Conservation (phyloP, 2,329 filamentous ascomycete genomes). For the Fusarium albosuccineum region DNA sequence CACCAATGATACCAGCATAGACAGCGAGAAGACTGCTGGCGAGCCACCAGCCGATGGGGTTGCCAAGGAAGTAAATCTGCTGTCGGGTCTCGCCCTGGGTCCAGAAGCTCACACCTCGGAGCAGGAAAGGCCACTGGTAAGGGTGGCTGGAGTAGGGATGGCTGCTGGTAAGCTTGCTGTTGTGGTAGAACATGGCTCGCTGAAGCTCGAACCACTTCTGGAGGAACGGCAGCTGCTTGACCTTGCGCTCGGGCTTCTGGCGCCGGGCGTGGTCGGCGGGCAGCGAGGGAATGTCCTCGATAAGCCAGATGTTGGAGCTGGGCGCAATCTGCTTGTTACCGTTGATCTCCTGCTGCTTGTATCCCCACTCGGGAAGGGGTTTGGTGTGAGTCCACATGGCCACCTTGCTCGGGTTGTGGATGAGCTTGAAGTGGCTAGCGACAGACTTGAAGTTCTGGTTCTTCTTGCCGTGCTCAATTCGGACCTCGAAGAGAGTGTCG, state of each 20-base stretch:
- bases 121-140: conserved; percentile 97
- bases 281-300: conserved; percentile 90
- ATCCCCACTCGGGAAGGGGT: conserved; percentile 96
- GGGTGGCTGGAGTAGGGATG: conserved; percentile 96
- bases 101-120: conserved; percentile 99
- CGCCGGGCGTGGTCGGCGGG: conserved; percentile 78
- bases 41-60: conserved; percentile 98
- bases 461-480: conserved; percentile 86
- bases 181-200: conserved; percentile 99
- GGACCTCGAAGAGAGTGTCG: conserved; percentile 93
- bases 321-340: conserved; percentile 96
- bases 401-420: conserved; percentile 94
- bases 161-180: conserved; percentile 96
- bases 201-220: conserved; percentile 97
- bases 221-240: conserved; percentile 89
- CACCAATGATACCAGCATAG: conserved; percentile 89
- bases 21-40: conserved; percentile 92
- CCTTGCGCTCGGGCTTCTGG: conserved; percentile 79
- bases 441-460: conserved; percentile 90
- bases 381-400: conserved; percentile 99
- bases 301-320: conserved; percentile 93
- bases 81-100: conserved; percentile 94
- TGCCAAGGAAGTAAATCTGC: conserved; percentile 99
- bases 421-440: conserved; percentile 93
- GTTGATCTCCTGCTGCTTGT: conserved; percentile 98